Evolutionary conservation across 2,329 filamentous ascomycete genomes (phyloP), one percentile per base, ranked within the genome.

Genomic region (Cladosporium austrohemisphaericum): DNA sequence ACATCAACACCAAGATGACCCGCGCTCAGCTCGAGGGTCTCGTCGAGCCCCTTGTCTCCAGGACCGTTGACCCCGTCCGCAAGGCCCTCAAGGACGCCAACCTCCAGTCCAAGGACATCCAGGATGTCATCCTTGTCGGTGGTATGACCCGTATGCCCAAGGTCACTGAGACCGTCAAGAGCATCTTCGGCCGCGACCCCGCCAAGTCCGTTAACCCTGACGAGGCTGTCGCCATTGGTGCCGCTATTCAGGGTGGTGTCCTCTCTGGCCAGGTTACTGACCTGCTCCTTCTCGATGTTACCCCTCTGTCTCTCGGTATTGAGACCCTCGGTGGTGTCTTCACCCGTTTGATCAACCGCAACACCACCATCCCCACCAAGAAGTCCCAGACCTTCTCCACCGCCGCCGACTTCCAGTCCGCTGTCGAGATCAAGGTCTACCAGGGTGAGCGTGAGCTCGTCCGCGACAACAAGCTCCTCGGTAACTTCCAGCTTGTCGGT

Each of bases 111-210:
- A 94, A 90, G 77, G 91, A 96, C 55, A 94, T 97, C 69, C 88
- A 96, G 75, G 92, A 97, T 70, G 88, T 97, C 62, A 95, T 97
- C 71, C 85, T 97, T 35, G 92, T 97, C 49, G 92, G 92, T 84
- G 92, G 92, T 76, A 96, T 96, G 91, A 96, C 92, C 64, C 92
- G 92, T 78, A 97, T 97, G 91, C 92, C 92, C 71, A 96, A 96
- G 86, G 92, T 97, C 60, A 80, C 83, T 56, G 90, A 96, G 77
- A 93, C 90, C 36, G 91, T 96, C 71, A 95, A 95, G 86, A 83
- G 77, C 77, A 91, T 96, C 71, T 97, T 97, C 72, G 91, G 91
- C 60, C 91, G 91, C 69, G 92, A 96, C 50, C 90, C 92, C 57
- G 88, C 91, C 73, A 97, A 96, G 83, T 94, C 92, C 43, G 91